Percentiles rank a stretch among this genome's conserved stretches.
Conservation (phyloP, 2,329 filamentous ascomycete species). For the Calonectria pseudoturangicola region DNA sequence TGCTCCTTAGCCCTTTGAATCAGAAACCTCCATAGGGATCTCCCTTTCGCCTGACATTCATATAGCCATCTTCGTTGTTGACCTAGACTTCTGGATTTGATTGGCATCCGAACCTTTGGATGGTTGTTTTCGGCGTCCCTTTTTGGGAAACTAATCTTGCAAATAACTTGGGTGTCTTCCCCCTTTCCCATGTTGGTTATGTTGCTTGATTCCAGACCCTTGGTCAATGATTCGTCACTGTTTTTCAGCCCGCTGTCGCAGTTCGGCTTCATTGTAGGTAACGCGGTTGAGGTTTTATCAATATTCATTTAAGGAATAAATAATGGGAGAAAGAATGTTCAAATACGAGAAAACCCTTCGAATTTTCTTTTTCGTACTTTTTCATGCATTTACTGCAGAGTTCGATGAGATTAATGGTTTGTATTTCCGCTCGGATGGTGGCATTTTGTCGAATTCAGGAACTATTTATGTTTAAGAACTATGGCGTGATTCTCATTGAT, state of each 20-base stretch:
- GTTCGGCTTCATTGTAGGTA: not conserved
- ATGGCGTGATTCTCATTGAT: not conserved
- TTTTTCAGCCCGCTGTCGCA: not conserved
- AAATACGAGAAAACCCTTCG: no score
- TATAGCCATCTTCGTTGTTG: not conserved
- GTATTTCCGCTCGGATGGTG: no score
- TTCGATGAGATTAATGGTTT: no score
- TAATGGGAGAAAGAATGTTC: no score
- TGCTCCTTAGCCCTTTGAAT: not conserved
- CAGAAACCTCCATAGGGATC: not conserved
- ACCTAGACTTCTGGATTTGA: not conserved
- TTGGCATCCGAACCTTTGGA: not conserved
- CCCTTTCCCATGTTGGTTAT: not conserved
- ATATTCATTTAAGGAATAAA: no score
- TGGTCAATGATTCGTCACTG: not conserved
- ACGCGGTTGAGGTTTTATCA: not conserved
- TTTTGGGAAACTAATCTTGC: not conserved
- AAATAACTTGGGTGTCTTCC: not conserved
- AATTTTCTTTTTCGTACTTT: no score
- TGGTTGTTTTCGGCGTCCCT: not conserved
- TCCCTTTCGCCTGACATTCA: not conserved
- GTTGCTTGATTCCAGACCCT: not conserved
- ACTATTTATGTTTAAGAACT: not conserved
- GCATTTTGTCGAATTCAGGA: no score
- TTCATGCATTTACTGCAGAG: no score